Percentiles rank a stretch among this genome's conserved stretches.
Evolutionary conservation across 2,329 filamentous ascomycete genomes (phyloP).

Genomic region (Graphium sp.): DNA sequence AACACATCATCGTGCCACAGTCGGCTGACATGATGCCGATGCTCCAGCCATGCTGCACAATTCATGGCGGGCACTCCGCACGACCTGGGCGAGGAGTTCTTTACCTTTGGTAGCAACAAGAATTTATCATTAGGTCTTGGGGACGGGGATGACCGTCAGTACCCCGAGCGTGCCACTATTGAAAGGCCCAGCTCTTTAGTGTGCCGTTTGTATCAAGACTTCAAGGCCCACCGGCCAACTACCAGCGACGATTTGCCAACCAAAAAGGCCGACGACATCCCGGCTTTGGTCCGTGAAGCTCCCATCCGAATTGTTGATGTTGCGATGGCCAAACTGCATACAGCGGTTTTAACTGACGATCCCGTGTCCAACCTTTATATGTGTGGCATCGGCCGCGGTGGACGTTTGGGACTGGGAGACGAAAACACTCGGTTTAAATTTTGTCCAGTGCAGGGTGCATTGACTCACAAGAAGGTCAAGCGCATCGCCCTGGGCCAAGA

Average conservation of each 20-base stretch:
- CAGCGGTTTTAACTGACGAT: slow-evolving; percentile 73
- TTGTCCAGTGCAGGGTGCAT: slow-evolving; percentile 60
- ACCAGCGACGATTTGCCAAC: slow-evolving; percentile 7
- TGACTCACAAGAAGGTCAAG: slow-evolving; percentile 57
- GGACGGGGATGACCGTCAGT: slow-evolving; percentile 91
- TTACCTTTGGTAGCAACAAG: slow-evolving; percentile 90
- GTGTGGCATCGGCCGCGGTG: slow-evolving; percentile 81
- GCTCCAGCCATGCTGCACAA: too few relatives aligned
- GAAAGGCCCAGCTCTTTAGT: slow-evolving; percentile 64
- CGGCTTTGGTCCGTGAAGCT: slow-evolving; percentile 52
- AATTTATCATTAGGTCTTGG: slow-evolving; percentile 85
- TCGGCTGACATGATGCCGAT: too few relatives aligned
- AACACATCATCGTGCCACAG: too few relatives aligned
- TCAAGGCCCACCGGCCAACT: slow-evolving; percentile 13
- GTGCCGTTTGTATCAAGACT: slow-evolving; percentile 54
- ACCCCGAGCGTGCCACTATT: slow-evolving; percentile 67
- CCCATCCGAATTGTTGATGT: slow-evolving; percentile 68
- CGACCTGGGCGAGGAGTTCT: slow-evolving; percentile 69
- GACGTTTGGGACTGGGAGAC: slow-evolving; percentile 75
- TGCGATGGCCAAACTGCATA: slow-evolving; percentile 80
- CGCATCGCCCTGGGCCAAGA: slow-evolving; percentile 81
- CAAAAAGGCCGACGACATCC: slow-evolving; percentile 37
- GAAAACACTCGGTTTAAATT: slow-evolving; percentile 83
- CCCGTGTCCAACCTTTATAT: slow-evolving; percentile 82
- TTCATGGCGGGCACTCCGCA: too few relatives aligned